Evolutionary conservation across 345 rosid genomes (phyloP).

Genomic region (Aquilaria yunnanensis): DNA sequence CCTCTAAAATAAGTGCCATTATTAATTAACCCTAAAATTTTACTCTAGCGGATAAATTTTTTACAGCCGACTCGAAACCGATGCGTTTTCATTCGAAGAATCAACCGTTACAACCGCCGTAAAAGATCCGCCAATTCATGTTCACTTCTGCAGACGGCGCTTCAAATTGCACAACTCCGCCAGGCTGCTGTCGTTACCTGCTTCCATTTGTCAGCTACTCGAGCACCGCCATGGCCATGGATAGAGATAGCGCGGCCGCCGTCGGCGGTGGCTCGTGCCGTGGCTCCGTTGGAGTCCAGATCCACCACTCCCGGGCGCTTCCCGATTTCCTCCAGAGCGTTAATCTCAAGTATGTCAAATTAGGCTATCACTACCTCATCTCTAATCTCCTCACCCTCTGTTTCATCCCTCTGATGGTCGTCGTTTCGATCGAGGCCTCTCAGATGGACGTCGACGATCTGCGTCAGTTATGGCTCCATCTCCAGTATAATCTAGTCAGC

Average conservation of each 20-base stretch:
- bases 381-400: constrained; percentile 41
- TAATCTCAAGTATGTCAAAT: constrained; percentile 53
- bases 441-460: constrained; percentile 38
- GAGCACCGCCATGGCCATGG: constrained; percentile 12
- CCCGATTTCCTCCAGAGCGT: constrained; percentile 56
- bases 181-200: no score
- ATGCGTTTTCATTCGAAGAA: no score
- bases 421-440: constrained; percentile 28
- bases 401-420: constrained; percentile 35
- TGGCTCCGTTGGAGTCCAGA: constrained; percentile 35
- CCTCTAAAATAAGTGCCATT: no score
- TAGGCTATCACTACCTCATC: constrained; percentile 52
- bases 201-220: no score
- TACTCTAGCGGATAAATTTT: no score
- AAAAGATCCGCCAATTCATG: no score
- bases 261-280: constrained; percentile 12
- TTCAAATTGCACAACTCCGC: no score
- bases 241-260: constrained; percentile 10
- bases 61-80: no score
- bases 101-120: no score
- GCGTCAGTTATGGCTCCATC: constrained; percentile 43
- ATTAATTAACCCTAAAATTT: no score
- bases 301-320: constrained; percentile 28
- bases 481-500: constrained; percentile 47
- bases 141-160: no score